A percentile compares a stretch with the other conserved stretches of the same genome.
These are phyloP conservation scores for Cryphonectria nitschkei DNA, from an alignment of 2,329 filamentous ascomycete species.

Conservation along the genomic window DNA sequence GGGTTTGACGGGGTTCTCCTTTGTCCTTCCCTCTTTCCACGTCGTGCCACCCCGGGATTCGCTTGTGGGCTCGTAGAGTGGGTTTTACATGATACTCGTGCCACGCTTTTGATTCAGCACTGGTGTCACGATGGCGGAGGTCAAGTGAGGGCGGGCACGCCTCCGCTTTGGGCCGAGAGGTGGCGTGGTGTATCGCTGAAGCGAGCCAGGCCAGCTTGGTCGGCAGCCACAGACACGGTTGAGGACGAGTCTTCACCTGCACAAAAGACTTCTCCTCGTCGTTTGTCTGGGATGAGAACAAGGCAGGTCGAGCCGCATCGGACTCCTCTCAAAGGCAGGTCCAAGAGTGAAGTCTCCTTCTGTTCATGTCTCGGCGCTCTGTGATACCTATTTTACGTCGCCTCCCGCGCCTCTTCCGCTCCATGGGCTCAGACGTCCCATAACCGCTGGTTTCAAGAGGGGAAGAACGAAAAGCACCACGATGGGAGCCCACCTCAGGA, in stretches of 20 bases:
- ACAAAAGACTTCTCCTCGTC: no score
- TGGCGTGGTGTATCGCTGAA: conserved; percentile 14
- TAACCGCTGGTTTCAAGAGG: background rate
- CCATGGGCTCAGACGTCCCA: conserved; percentile 10
- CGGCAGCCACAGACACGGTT: conserved; percentile 13
- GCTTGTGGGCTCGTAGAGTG: conserved; percentile 29
- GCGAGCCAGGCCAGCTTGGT: background rate
- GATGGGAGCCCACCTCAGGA: background rate
- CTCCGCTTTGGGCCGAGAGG: background rate
- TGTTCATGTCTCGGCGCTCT: conserved; percentile 17
- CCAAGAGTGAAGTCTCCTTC: background rate
- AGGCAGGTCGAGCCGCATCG: conserved; percentile 25
- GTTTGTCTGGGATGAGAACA: background rate
- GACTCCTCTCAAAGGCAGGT: background rate
- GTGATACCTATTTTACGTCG: background rate
- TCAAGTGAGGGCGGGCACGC: conserved; percentile 22
- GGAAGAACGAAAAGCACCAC: background rate
- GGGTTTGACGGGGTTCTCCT: background rate
- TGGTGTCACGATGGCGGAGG: conserved; percentile 29
- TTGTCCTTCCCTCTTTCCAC: background rate
- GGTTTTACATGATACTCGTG: conserved; percentile 23
- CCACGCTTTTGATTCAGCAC: conserved; percentile 15
- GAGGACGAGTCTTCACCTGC: background rate
- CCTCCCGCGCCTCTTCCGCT: background rate
- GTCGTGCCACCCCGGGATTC: conserved; percentile 26